Evolutionary conservation across 306 rosid genomes (phyloP).

Genomic region (Cucumis sativus): Cucumber_9930_V3 NC_026656.2:18509001-18509500

Average conservation of each 20-base stretch:
- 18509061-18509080: slow-evolving; percentile 45
- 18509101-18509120: slow-evolving; percentile 60
- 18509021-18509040: neutral
- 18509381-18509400: no score
- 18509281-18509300: neutral
- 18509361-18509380: no score
- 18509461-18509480: no score
- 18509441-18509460: no score
- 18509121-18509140: slow-evolving; percentile 45
- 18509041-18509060: slow-evolving; percentile 31
- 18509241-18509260: neutral
- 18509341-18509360: no score
- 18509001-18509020: neutral
- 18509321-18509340: neutral
- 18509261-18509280: neutral
- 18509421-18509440: no score
- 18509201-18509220: neutral
- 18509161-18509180: slow-evolving; percentile 14
- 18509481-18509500: no score
- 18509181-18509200: neutral
- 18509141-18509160: slow-evolving; percentile 12
- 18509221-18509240: neutral
- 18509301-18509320: slow-evolving; percentile 43
- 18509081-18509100: slow-evolving; percentile 57
- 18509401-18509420: no score